Conservation (phyloP, 140 eudicot species). For the Bidens hawaiensis region DNA sequence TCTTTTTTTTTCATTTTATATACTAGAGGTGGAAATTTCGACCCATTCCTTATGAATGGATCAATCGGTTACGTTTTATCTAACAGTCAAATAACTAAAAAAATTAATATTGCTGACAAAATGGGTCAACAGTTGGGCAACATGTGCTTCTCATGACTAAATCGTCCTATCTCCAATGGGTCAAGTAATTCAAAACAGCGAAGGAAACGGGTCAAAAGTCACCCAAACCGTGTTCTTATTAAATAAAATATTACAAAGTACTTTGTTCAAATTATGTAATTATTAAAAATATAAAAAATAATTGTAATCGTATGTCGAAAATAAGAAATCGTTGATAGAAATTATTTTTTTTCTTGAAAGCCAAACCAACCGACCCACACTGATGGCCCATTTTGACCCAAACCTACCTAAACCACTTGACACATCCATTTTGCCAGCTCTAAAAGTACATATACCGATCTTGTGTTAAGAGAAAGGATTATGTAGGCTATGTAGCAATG, state of each 20-base stretch:
- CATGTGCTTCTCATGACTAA: neutral
- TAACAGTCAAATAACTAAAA: neutral
- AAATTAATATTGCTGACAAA: too few species aligned
- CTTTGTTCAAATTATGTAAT: neutral
- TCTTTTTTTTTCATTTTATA: neutral
- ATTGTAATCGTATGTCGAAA: neutral
- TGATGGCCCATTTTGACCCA: neutral
- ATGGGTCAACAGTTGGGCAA: neutral
- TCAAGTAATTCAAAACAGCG: too few species aligned
- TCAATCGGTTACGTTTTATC: neutral
- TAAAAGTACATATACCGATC: neutral
- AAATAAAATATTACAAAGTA: neutral
- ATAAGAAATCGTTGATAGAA: neutral
- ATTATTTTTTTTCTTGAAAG: neutral
- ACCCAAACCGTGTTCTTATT: neutral
- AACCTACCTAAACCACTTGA: neutral
- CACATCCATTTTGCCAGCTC: neutral
- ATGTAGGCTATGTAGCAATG: neutral
- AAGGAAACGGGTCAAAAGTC: too few species aligned
- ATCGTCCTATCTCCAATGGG: neutral
- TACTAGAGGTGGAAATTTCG: neutral
- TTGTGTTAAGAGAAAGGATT: neutral
- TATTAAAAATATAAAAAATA: neutral
- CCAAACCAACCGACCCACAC: neutral
- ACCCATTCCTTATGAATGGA: neutral